Conservation (phyloP, 306 rosid genomes). For the Citrullus colocynthis region DNA sequence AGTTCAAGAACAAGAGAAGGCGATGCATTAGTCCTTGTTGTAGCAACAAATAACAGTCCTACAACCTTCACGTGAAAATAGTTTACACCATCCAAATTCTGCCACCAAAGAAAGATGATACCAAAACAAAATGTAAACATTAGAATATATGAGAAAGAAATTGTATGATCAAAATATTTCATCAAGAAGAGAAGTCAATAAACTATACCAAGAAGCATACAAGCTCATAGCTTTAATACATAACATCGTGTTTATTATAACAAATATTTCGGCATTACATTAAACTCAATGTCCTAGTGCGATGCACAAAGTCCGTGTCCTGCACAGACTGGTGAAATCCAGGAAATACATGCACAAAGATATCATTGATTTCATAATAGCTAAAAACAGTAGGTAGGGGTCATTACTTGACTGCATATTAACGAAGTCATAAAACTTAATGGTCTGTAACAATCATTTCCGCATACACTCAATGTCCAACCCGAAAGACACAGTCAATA, state of each 20-base stretch:
- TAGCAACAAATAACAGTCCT: constrained; percentile 76
- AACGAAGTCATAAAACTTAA: background rate
- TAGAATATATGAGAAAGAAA: constrained; percentile 3
- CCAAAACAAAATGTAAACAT: background rate
- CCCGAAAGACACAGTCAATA: background rate
- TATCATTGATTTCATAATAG: background rate
- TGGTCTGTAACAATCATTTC: background rate
- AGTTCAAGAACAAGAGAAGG: constrained; percentile 85
- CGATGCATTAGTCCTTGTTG: constrained; percentile 61
- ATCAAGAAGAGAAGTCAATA: background rate
- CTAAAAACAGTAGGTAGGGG: background rate
- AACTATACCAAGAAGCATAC: background rate
- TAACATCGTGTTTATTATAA: background rate
- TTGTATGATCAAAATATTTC: background rate
- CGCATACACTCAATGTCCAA: background rate
- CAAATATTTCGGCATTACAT: background rate
- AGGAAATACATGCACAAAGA: background rate
- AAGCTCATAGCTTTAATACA: background rate
- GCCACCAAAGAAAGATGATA: background rate
- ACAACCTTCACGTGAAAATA: constrained; percentile 90
- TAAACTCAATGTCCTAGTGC: background rate
- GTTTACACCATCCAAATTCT: constrained; percentile 89
- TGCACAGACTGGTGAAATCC: background rate
- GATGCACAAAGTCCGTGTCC: background rate
- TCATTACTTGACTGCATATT: background rate